Conservation (phyloP, 768 basidiomycete species). For the Floccularia luteovirens region DNA sequence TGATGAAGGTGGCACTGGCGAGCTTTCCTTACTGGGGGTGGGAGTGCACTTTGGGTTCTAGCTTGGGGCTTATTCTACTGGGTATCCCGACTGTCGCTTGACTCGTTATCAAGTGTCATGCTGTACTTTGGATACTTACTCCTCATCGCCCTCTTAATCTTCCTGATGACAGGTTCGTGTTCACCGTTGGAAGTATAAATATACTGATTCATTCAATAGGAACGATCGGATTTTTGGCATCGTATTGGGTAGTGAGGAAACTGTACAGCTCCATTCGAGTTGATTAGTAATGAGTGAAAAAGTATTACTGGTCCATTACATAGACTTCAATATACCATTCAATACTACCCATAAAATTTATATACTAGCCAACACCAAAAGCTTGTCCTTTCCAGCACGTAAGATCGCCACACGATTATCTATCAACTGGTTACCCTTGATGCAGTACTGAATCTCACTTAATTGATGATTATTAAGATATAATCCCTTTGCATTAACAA, state of each 20-base stretch:
- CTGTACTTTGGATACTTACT: constrained; percentile 90
- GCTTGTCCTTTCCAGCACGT: constrained; percentile 69
- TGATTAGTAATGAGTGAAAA: constrained; percentile 30
- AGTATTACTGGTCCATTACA: background rate
- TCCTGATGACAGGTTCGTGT: constrained; percentile 74
- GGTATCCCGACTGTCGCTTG: constrained; percentile 79
- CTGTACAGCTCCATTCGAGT: constrained; percentile 80
- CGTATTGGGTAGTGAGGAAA: constrained; percentile 84
- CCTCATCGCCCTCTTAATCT: constrained; percentile 75
- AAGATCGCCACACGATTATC: constrained; percentile 56
- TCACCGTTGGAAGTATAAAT: background rate
- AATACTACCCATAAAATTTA: constrained; percentile 2
- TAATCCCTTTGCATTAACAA: constrained; percentile 59
- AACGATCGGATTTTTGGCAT: constrained; percentile 86
- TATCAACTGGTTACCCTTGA: constrained; percentile 43
- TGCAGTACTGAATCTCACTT: constrained; percentile 34
- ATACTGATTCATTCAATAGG: constrained; percentile 30
- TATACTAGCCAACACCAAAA: constrained; percentile 27
- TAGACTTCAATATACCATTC: background rate
- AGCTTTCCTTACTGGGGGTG: constrained; percentile 86
- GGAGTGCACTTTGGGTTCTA: constrained; percentile 87
- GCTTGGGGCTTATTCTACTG: constrained; percentile 87
- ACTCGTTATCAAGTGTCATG: constrained; percentile 71
- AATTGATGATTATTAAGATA: constrained; percentile 64
- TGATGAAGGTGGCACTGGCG: constrained; percentile 98